These are phyloP conservation scores for Canna indica DNA, from an alignment of 176 grass and related monocot genomes.

Conservation along the genomic window DNA sequence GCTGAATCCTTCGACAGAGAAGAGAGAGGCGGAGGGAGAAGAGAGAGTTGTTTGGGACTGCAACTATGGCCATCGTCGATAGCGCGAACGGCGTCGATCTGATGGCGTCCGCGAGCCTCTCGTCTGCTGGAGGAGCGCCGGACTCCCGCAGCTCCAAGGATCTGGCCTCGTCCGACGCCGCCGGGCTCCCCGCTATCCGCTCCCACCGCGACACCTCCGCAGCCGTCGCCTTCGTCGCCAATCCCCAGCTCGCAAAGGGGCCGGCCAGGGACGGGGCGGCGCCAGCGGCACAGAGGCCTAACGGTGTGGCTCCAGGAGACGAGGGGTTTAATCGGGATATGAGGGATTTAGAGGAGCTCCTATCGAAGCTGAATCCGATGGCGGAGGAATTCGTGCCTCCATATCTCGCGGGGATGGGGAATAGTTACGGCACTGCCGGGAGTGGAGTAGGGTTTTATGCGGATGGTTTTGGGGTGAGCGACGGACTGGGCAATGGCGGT, in stretches of 20 bases:
- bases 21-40: neutral
- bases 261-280: neutral
- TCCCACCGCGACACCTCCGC: neutral
- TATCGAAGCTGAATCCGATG: conserved; percentile 6
- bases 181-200: neutral
- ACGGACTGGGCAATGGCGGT: too few species aligned
- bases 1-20: neutral
- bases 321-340: conserved; percentile 13
- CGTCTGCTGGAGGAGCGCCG: neutral
- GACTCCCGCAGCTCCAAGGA: conserved; percentile 7
- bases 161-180: neutral
- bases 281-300: neutral
- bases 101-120: neutral
- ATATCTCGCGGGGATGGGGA: conserved; percentile 26
- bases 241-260: conserved; percentile 10
- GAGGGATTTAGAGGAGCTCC: conserved; percentile 1
- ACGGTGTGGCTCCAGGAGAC: neutral
- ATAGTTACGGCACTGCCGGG: neutral
- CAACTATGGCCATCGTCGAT: conserved; percentile 15
- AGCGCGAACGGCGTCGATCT: conserved; percentile 17
- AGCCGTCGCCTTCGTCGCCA: conserved; percentile 10
- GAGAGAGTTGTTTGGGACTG: neutral
- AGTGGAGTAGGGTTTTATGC: conserved; percentile 46
- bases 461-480: conserved; percentile 19
- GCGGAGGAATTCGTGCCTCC: conserved; percentile 30